Evolutionary conservation across 257 asterid species (phyloP).

Genomic region (Linaria vulgaris): DNA sequence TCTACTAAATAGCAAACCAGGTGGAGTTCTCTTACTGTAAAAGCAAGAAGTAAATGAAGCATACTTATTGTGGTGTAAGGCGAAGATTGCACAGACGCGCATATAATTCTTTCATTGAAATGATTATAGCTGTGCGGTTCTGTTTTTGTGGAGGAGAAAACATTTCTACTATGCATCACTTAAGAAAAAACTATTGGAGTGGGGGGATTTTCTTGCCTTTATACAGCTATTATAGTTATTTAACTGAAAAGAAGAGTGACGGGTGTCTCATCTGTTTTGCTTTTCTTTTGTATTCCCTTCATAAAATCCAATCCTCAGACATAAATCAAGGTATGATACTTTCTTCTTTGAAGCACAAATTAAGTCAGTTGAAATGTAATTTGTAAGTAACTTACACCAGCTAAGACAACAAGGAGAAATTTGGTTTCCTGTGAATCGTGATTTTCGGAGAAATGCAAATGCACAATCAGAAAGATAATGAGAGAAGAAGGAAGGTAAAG

Average conservation of each 20-base stretch:
- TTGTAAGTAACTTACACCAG: not conserved
- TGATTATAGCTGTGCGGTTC: not conserved
- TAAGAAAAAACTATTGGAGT: no score
- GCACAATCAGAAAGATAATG: not conserved
- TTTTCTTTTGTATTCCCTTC: not conserved
- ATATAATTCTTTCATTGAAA: not conserved
- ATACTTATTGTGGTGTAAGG: conserved; percentile 7
- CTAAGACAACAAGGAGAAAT: conserved; percentile 14
- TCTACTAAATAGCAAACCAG: not conserved
- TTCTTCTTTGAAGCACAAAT: not conserved
- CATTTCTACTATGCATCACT: no score
- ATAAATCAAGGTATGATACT: not conserved
- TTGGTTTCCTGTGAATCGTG: not conserved
- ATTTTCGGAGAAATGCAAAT: not conserved
- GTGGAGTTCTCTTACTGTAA: not conserved
- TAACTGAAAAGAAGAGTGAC: not conserved
- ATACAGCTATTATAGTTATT: no score
- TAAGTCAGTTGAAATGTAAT: not conserved
- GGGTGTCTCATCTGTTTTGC: not conserved
- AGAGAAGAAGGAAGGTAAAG: not conserved
- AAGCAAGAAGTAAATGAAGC: conserved; percentile 5
- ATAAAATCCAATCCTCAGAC: conserved; percentile 2
- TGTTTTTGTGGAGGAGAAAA: no score
- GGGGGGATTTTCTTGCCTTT: no score
- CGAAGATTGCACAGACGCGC: not conserved